Conservation (phyloP, 768 basidiomycete genomes). For the Cubamyces sp. region DNA sequence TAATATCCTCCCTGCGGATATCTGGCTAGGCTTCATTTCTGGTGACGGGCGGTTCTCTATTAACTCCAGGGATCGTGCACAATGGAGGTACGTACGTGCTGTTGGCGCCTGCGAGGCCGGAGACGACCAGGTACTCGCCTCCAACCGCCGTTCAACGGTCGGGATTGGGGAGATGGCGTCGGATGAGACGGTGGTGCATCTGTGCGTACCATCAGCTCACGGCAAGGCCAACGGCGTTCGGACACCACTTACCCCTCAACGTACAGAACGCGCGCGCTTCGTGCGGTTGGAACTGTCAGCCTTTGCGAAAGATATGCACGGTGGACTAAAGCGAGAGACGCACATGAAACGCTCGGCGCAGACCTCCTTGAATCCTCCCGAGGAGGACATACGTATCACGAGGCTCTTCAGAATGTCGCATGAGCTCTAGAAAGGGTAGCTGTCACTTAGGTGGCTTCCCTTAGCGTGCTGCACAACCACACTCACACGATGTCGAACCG, state of each 20-base stretch:
- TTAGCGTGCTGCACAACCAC: neutral
- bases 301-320: neutral
- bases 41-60: too few species aligned
- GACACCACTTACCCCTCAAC: neutral
- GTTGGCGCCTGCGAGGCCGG: too few species aligned
- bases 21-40: too few species aligned
- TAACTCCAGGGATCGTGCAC: too few species aligned
- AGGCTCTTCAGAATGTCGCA: neutral
- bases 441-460: neutral
- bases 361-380: neutral
- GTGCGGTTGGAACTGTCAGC: constrained; percentile 8
- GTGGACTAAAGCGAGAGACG: neutral
- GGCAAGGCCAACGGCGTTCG: neutral
- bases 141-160: too few species aligned
- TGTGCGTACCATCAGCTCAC: neutral
- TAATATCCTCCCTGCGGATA: too few species aligned
- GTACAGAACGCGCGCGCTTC: constrained; percentile 1
- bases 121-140: too few species aligned
- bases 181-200: neutral
- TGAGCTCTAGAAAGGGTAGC: neutral
- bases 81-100: too few species aligned
- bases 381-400: neutral
- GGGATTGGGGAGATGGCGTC: neutral
- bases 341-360: neutral
- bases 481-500: neutral